Conservation (phyloP, 2,329 filamentous ascomycete genomes). For the Fusarium circinatum region DNA sequence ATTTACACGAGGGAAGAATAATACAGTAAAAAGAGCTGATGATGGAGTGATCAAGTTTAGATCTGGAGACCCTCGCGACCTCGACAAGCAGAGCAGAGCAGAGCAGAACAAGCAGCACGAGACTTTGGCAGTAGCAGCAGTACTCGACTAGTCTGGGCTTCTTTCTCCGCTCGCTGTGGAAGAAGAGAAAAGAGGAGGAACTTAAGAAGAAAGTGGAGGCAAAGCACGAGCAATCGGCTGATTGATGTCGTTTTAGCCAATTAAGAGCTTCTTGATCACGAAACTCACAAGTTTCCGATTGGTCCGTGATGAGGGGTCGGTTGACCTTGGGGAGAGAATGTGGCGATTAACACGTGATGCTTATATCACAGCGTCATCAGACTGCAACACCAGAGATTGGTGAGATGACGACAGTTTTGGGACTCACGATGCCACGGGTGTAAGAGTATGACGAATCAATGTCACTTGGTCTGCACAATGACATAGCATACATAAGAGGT, state of each 20-base stretch:
- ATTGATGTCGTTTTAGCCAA: slow-evolving; percentile 39
- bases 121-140: slow-evolving; percentile 8
- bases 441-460: neutral
- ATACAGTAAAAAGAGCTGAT: slow-evolving; percentile 5
- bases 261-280: slow-evolving; percentile 36
- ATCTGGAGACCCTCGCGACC: slow-evolving; percentile 39
- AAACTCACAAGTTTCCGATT: slow-evolving; percentile 46
- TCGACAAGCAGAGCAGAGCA: slow-evolving; percentile 40
- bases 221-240: slow-evolving; percentile 41
- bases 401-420: slow-evolving; percentile 23
- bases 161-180: slow-evolving; percentile 30
- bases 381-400: slow-evolving; percentile 13
- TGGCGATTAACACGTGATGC: slow-evolving; percentile 42
- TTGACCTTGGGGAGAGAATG: slow-evolving; percentile 31
- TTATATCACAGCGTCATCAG: slow-evolving; percentile 30
- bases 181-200: slow-evolving; percentile 25
- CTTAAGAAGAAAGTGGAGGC: slow-evolving; percentile 33
- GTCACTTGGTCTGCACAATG: neutral
- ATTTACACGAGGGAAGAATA: neutral
- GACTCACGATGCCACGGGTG: slow-evolving; percentile 18
- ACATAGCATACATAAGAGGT: neutral
- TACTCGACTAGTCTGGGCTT: slow-evolving; percentile 4
- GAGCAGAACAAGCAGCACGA: slow-evolving; percentile 32
- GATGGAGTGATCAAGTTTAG: slow-evolving; percentile 23
- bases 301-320: slow-evolving; percentile 46